Evolutionary conservation across 495 filamentous ascomycete species (phyloP), one percentile per base, ranked within the genome.

Genomic region (Aspergillus bertholletiae): DNA sequence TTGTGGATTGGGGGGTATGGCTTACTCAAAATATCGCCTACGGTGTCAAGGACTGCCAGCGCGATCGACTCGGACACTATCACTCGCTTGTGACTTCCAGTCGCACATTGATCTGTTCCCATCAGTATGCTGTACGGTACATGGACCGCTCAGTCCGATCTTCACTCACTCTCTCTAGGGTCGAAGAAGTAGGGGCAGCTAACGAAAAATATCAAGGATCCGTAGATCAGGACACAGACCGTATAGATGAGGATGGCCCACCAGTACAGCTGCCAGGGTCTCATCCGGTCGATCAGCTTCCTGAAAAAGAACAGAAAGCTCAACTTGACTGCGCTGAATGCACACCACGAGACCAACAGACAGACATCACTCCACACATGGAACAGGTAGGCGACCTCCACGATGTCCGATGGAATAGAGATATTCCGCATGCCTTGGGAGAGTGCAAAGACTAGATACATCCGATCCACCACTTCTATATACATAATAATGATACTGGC

Each of bases 291-390:
- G 13, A 49, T 49, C 28, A 49, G 28, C 17, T 35, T 32, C 17
- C 20, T 32, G 17, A 49, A 49, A 21, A 49, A 49, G 32, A 49
- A 49, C 2, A 49, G 47, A 21, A 49, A 49, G 47, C 47, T 49
- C 7, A 37, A 21, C 21, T 49, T 49, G 17, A 49, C 47, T 22
- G 27, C 27, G 21, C 28, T 50, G 20, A 40, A 35, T n/a, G n/a
- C n/a, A 26, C 32, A 11, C 15, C 15, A 37, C 47, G 30, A 49
- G 0, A 27, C 15, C 7, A 22, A 24, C 9, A 37, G 18, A 23
- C 48, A 40, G 30, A 50, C 24, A 15, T 7, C 24, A 34, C 28
- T 26, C 48, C 48, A 50, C 12, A 35, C 13, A 11, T 50, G 48
- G 30, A 39, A 39, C 13, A 17, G 48, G 26, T 8, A 50, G 12